phyloP scores from a whole-genome alignment of 2,329 filamentous ascomycete species.

The Trichoderma simmonsii region DNA sequence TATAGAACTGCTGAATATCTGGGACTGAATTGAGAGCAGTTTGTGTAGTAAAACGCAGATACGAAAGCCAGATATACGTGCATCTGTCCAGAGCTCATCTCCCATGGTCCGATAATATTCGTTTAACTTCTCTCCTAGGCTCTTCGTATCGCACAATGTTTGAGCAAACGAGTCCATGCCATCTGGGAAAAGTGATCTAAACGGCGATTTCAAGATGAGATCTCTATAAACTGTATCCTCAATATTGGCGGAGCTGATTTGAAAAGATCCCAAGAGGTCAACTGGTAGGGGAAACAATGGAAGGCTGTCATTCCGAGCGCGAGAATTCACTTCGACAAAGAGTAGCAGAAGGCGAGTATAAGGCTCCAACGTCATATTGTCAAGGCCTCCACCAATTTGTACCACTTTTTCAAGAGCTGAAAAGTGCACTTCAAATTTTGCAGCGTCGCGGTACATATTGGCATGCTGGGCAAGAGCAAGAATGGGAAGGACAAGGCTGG shows the following conservation, averaged over 20 bases:
- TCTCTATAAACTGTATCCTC: background rate
- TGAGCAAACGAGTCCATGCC: background rate
- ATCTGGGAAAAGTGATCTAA: background rate
- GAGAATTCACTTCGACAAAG: background rate
- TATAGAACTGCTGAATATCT: background rate
- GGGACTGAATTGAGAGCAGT: background rate
- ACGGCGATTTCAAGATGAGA: background rate
- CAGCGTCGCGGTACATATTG: background rate
- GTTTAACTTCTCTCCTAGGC: background rate
- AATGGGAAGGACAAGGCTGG: background rate
- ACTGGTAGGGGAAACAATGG: background rate
- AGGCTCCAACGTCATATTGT: background rate
- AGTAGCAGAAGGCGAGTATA: background rate
- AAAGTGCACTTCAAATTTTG: background rate
- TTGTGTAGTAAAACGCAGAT: background rate
- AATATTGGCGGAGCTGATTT: background rate
- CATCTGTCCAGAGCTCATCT: background rate
- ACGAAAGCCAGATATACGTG: background rate
- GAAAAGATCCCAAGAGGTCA: background rate
- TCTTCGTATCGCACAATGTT: background rate
- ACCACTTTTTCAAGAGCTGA: background rate
- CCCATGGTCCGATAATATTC: background rate
- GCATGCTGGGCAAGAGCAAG: background rate
- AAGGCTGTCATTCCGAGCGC: background rate
- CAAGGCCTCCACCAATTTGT: background rate